Conservation (phyloP, 1,139 yeast genomes). For the Saccharomyces hybrid region DNA sequence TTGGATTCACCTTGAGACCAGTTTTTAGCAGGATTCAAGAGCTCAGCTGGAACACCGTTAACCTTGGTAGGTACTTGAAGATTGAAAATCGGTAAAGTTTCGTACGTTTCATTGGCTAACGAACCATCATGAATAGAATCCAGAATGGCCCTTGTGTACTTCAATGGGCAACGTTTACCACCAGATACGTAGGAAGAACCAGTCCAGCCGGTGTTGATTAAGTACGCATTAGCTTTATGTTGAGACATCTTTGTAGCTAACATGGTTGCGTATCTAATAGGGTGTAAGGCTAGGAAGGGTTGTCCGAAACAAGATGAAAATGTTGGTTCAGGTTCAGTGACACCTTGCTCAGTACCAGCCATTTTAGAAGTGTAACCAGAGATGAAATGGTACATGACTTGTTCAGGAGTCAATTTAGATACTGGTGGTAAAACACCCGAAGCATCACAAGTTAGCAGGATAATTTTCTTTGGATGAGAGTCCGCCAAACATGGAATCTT, state of each 20-base stretch:
- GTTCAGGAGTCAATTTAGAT: constrained; percentile 86
- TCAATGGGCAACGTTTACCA: constrained; percentile 96
- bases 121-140: constrained; percentile 94
- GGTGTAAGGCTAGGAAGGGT: constrained; percentile 97
- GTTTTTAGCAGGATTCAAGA: constrained; percentile 80
- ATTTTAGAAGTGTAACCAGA: constrained; percentile 98
- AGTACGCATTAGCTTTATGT: constrained; percentile 92
- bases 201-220: constrained; percentile 98
- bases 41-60: constrained; percentile 74
- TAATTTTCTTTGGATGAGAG: constrained; percentile 85
- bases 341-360: constrained; percentile 99
- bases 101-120: constrained; percentile 72
- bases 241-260: constrained; percentile 85
- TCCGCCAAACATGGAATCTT: constrained; percentile 90
- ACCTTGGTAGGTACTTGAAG: constrained; percentile 78
- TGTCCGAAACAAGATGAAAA: constrained; percentile 99
- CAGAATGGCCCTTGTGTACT: constrained; percentile 94
- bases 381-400: constrained; percentile 98
- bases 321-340: constrained; percentile 96
- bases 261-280: constrained; percentile 97
- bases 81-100: constrained; percentile 80
- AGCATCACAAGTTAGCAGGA: constrained; percentile 94
- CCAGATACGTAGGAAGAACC: constrained; percentile 90
- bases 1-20: constrained; percentile 72
- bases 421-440: constrained; percentile 98